Percentiles rank a stretch among this genome's conserved stretches.
Evolutionary conservation across 176 grass and related monocot species (phyloP).

Genomic region (Oryza nivara): DNA sequence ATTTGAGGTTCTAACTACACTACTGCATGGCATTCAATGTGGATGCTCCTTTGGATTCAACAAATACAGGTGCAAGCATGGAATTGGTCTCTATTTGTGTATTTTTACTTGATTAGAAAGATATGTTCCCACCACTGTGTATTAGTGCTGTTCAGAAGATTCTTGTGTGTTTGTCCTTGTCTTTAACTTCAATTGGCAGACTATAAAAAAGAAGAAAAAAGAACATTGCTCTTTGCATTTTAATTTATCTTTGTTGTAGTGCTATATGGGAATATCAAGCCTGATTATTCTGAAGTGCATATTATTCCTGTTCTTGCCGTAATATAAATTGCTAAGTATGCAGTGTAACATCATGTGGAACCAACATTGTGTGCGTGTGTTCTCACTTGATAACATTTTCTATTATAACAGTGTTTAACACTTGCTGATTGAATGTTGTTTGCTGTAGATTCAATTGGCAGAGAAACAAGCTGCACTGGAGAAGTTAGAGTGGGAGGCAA

Average conservation of each 20-base stretch:
- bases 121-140: neutral
- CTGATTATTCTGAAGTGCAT: slow-evolving; percentile 6
- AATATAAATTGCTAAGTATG: neutral
- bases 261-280: neutral
- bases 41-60: slow-evolving; percentile 5
- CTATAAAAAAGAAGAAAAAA: neutral
- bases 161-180: neutral
- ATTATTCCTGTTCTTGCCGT: neutral
- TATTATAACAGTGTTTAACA: slow-evolving; percentile 3
- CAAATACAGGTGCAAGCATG: neutral
- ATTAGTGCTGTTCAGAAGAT: slow-evolving; percentile 4
- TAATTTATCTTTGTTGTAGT: neutral
- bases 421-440: neutral
- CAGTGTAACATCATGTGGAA: slow-evolving; percentile 4
- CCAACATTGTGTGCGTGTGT: neutral
- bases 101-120: slow-evolving; percentile 15
- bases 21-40: slow-evolving; percentile 19
- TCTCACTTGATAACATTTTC: neutral
- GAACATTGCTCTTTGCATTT: neutral
- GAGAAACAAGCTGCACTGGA: slow-evolving; percentile 92
- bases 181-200: neutral
- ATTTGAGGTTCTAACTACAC: slow-evolving; percentile 11
- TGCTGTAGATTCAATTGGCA: slow-evolving; percentile 75
- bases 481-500: slow-evolving; percentile 90
- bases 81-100: neutral